phyloP scores from a whole-genome alignment of 2,329 filamentous ascomycete species.

The Trichoderma koningii region DNA sequence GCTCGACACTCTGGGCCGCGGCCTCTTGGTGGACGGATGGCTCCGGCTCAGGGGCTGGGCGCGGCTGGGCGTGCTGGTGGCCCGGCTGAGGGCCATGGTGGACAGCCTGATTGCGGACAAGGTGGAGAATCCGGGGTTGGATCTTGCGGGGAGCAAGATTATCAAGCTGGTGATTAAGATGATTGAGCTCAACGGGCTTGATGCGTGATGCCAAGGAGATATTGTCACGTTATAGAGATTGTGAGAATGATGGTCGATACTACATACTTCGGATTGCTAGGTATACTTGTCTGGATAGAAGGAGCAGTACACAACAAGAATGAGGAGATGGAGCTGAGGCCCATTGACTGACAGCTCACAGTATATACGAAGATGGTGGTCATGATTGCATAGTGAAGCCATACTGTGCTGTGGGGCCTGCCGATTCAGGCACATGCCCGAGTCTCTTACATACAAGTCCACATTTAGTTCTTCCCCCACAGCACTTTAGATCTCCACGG shows the following conservation, averaged over 20 bases:
- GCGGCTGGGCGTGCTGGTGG: slow-evolving; percentile 86
- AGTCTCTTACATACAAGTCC: too few species aligned
- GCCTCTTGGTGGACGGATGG: slow-evolving; percentile 91
- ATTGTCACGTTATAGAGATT: too few species aligned
- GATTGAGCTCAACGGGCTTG: slow-evolving; percentile 87
- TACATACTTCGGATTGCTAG: too few species aligned
- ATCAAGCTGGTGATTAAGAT: slow-evolving; percentile 76
- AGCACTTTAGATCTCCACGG: background rate
- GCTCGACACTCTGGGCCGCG: slow-evolving; percentile 83
- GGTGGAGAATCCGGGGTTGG: slow-evolving; percentile 71
- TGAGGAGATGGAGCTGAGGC: background rate
- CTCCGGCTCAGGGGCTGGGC: slow-evolving; percentile 86
- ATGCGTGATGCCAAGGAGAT: slow-evolving; percentile 49
- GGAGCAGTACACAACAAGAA: background rate
- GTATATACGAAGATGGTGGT: too few species aligned
- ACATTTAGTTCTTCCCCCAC: background rate
- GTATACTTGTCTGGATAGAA: background rate
- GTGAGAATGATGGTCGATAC: background rate
- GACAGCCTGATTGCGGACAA: slow-evolving; percentile 80
- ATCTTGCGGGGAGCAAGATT: slow-evolving; percentile 63
- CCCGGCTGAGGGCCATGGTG: slow-evolving; percentile 79
- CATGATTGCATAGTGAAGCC: slow-evolving; percentile 9
- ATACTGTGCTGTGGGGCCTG: background rate
- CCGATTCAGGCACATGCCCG: slow-evolving; percentile 1
- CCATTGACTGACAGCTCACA: too few species aligned